Conservation (phyloP, 371 early-diverging fungal species). For the Mortierella sp. region DNA sequence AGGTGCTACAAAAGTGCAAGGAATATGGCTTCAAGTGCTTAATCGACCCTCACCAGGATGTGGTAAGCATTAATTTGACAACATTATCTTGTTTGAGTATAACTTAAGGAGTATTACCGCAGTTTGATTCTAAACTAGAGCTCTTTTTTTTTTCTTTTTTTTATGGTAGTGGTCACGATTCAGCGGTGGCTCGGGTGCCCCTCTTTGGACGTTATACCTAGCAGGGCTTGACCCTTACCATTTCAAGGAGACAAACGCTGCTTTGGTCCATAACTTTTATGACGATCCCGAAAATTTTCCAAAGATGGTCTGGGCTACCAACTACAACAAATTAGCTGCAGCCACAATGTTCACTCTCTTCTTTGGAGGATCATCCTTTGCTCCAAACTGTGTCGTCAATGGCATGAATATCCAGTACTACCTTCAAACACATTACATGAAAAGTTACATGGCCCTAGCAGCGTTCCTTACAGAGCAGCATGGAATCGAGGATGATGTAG, state of each 20-base stretch:
- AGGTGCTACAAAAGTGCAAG: constrained; percentile 72
- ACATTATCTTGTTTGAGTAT: background rate
- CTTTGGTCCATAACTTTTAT: constrained; percentile 78
- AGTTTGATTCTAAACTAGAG: background rate
- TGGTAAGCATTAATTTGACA: constrained; percentile 56
- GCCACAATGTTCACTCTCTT: constrained; percentile 89
- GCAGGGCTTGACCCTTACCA: constrained; percentile 77
- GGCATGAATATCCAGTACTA: constrained; percentile 74
- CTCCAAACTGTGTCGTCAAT: constrained; percentile 72
- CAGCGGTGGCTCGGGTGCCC: constrained; percentile 89
- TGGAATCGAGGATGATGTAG: constrained; percentile 66
- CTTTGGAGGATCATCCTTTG: constrained; percentile 82
- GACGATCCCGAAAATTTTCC: constrained; percentile 72
- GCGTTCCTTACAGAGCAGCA: constrained; percentile 59
- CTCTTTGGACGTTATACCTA: constrained; percentile 85
- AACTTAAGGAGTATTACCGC: background rate
- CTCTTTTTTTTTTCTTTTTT: background rate
- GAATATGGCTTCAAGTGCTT: constrained; percentile 81
- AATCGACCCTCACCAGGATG: constrained; percentile 88
- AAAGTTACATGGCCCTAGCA: constrained; percentile 63
- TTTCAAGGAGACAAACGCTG: constrained; percentile 78
- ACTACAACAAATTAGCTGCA: constrained; percentile 86
- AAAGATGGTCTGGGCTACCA: constrained; percentile 92
- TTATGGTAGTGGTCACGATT: constrained; percentile 76
- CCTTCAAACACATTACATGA: constrained; percentile 77